Conservation (phyloP, 1,139 yeast genomes). For the Geotrichum restrictum region DNA sequence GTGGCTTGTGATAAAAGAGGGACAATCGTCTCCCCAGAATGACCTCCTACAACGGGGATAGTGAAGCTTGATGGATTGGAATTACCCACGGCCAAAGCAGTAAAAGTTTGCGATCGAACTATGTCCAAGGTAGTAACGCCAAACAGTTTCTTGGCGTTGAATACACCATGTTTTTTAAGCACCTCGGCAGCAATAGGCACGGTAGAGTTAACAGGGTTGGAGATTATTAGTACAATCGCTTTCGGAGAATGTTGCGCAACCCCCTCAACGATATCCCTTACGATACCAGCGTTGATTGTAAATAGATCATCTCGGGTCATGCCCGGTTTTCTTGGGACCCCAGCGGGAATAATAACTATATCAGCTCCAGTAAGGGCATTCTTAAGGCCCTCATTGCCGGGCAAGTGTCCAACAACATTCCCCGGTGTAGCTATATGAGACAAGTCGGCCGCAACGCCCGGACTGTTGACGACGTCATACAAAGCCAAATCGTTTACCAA, state of each 20-base stretch:
- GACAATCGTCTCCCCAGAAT: constrained; percentile 91
- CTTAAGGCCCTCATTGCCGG: constrained; percentile 52
- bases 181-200: constrained; percentile 91
- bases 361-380: constrained; percentile 67
- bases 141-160: constrained; percentile 74
- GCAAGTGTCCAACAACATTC: constrained; percentile 63
- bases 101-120: constrained; percentile 83
- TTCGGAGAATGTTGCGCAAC: constrained; percentile 70
- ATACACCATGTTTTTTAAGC: constrained; percentile 66
- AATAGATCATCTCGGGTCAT: constrained; percentile 97
- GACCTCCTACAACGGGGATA: constrained; percentile 92
- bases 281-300: constrained; percentile 88
- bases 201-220: constrained; percentile 95
- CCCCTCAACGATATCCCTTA: constrained; percentile 74
- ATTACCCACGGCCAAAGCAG: constrained; percentile 50
- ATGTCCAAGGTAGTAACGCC: constrained; percentile 93
- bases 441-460: constrained; percentile 91
- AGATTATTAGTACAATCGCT: constrained; percentile 73
- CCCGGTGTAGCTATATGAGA: constrained; percentile 85
- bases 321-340: constrained; percentile 97
- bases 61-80: constrained; percentile 54
- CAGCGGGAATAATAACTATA: constrained; percentile 88
- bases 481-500: constrained; percentile 60
- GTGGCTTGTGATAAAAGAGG: constrained; percentile 69
- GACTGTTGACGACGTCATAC: constrained; percentile 84